A percentile compares a stretch with the other conserved stretches of the same genome.
These are phyloP conservation scores for Xylaria sp. DNA, from an alignment of 2,329 filamentous ascomycete genomes.

Conservation along the genomic window DNA sequence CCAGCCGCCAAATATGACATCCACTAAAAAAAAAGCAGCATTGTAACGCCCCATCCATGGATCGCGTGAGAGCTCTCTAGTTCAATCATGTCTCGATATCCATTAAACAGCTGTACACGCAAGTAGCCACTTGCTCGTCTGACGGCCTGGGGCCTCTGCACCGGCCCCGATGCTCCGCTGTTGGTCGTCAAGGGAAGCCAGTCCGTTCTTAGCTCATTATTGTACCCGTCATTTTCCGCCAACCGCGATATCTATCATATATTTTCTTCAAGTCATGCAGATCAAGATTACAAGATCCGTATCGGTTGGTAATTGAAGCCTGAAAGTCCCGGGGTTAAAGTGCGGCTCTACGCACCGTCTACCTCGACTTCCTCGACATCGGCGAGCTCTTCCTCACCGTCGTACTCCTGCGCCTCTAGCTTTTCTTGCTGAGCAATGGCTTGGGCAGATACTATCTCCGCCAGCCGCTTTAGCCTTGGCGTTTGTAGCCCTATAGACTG, in stretches of 20 bases:
- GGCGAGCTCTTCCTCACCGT: slow-evolving; percentile 56
- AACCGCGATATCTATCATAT: slow-evolving; percentile 38
- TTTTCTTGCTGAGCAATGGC: slow-evolving; percentile 96
- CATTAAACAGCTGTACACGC: slow-evolving; percentile 42
- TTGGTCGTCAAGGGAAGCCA: slow-evolving; percentile 17
- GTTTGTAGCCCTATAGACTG: slow-evolving; percentile 83
- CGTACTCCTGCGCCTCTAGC: slow-evolving; percentile 61
- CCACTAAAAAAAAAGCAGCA: slow-evolving; percentile 31
- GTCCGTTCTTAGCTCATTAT: slow-evolving; percentile 30
- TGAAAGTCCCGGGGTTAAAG: slow-evolving; percentile 35
- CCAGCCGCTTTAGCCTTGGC: slow-evolving; percentile 89
- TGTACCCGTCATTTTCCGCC: slow-evolving; percentile 29
- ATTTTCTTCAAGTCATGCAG: slow-evolving; percentile 34
- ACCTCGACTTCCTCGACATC: slow-evolving; percentile 52
- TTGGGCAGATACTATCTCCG: slow-evolving; percentile 97
- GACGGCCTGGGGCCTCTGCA: slow-evolving; percentile 22
- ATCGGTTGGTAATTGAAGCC: slow-evolving; percentile 37
- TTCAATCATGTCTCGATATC: slow-evolving; percentile 49
- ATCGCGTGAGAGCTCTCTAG: slow-evolving; percentile 44
- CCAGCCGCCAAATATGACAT: slow-evolving; percentile 27
- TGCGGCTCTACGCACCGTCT: slow-evolving; percentile 49
- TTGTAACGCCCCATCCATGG: slow-evolving; percentile 41
- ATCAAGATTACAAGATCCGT: slow-evolving; percentile 35
- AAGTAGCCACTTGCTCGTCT: slow-evolving; percentile 34
- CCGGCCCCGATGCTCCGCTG: slow-evolving; percentile 20